A percentile compares a stretch with the other conserved stretches of the same genome.
phyloP scores from a whole-genome alignment of 345 rosid genomes.

The Aethionema arabicum region DNA sequence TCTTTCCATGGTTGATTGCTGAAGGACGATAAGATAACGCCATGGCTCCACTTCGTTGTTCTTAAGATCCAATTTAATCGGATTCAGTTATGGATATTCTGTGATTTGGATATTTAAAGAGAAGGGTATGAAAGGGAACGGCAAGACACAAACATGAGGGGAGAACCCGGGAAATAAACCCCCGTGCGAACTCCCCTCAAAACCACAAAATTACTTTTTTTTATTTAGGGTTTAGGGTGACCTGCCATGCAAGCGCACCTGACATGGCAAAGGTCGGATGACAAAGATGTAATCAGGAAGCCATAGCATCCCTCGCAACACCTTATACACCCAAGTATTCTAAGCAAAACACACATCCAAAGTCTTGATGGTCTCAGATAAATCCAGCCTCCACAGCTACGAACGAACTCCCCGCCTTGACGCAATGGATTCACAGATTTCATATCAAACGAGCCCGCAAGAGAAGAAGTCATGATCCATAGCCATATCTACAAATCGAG shows the following conservation, averaged over 20 bases:
- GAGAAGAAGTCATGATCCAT: neutral
- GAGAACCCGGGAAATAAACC: constrained; percentile 66
- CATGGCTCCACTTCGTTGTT: too few relatives aligned
- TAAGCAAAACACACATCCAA: neutral
- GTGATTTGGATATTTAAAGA: neutral
- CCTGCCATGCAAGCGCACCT: constrained; percentile 98
- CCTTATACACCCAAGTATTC: constrained; percentile 44
- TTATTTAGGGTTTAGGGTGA: constrained; percentile 51
- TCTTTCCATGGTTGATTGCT: too few relatives aligned
- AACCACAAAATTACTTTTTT: constrained; percentile 33
- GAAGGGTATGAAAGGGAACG: neutral
- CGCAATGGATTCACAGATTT: neutral
- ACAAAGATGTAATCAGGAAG: constrained; percentile 50
- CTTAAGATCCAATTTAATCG: too few relatives aligned
- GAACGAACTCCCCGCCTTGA: neutral
- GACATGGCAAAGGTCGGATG: constrained; percentile 87
- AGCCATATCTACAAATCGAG: neutral
- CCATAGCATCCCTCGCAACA: constrained; percentile 35
- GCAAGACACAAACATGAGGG: constrained; percentile 38
- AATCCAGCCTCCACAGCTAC: too few relatives aligned
- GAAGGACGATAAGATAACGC: too few relatives aligned
- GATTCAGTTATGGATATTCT: too few relatives aligned
- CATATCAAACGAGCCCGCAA: neutral
- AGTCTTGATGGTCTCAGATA: neutral
- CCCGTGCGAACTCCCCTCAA: constrained; percentile 88